Base-by-base conservation (phyloP, 2,329 filamentous ascomycete genomes). In the Pseudogymnoascus sp. region DNA sequence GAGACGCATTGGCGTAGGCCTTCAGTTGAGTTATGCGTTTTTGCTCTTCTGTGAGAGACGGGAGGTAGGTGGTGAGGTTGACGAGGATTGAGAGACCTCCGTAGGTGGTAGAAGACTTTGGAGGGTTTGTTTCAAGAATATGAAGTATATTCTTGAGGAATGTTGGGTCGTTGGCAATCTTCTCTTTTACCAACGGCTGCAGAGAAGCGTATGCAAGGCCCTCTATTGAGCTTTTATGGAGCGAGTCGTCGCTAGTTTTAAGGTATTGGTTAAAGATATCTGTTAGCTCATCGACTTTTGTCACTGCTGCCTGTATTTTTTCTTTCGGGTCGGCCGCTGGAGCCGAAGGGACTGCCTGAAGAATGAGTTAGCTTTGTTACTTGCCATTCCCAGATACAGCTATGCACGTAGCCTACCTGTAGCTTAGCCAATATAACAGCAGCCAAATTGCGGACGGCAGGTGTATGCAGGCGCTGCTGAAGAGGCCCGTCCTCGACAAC, bases 11-110 rank as follows among this genome's bases (percentile, higher is more conserved):
- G 12, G 94, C 94, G 69, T 97, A 99, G 2, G 92, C 90, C 77
- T 96, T 97, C 47, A 99, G 82, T 72, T 99, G 90, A 5, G 84
- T 84, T 77, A 99, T 90, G 70, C 90, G 91, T 76, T 93, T 94
- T 69, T 97, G 88, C 74, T 99, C 94, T 65, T 97, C 93, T 0
- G 90, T 87, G 39, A 92, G 79, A 6, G 79, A 78, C 6, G 92
- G 92, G 39, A 84, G 81, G 71, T 96, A 97, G 30, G 83, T 81
- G 12, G 91, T 96, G 59, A 99, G 77, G 70, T 97, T 97, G 60
- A 85, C 79, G 66, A 97, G 82, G 60, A 97, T 88, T 70, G 89
- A 96, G 39, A 99, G 79, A 16, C 86, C 89, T 57, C 93, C 93
- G 70, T 96, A 97, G 0, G 92, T 87, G 22, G 89, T 78, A 11